Conservation (phyloP, 169 alveolate species). For the Ichthyophthirius multifiliis region DNA sequence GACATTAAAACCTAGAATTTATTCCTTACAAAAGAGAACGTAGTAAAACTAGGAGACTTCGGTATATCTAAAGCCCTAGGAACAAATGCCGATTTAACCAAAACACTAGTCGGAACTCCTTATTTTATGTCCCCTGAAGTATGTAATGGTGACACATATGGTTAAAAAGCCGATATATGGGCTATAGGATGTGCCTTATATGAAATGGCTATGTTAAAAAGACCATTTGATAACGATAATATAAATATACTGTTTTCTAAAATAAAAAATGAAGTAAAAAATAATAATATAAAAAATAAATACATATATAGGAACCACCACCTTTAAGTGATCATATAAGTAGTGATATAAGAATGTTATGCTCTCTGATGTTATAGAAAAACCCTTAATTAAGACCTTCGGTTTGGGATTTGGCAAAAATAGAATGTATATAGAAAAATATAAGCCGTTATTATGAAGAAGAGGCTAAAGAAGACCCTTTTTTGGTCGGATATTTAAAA, state of each 20-base stretch:
- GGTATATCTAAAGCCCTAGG: constrained; percentile 87
- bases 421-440: constrained; percentile 58
- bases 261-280: constrained; percentile 38
- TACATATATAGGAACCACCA: neutral
- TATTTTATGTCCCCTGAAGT: constrained; percentile 78
- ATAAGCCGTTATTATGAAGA: constrained; percentile 53
- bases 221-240: constrained; percentile 64
- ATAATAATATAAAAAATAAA: neutral
- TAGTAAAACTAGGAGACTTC: constrained; percentile 89
- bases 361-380: constrained; percentile 50
- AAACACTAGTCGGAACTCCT: constrained; percentile 69
- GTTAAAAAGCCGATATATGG: constrained; percentile 72
- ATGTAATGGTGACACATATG: constrained; percentile 61
- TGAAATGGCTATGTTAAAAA: constrained; percentile 51
- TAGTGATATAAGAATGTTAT: constrained; percentile 33
- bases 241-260: constrained; percentile 49
- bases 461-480: constrained; percentile 21
- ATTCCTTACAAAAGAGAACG: constrained; percentile 72
- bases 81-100: constrained; percentile 49
- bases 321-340: neutral
- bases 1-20: constrained; percentile 89
- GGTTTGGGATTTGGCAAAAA: constrained; percentile 59
- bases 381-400: constrained; percentile 65
- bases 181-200: constrained; percentile 68
- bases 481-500: neutral